A percentile compares a stretch with the other conserved stretches of the same genome.
Evolutionary conservation across 2,329 filamentous ascomycete species (phyloP).

Genomic region (Venturia carpophila): DNA sequence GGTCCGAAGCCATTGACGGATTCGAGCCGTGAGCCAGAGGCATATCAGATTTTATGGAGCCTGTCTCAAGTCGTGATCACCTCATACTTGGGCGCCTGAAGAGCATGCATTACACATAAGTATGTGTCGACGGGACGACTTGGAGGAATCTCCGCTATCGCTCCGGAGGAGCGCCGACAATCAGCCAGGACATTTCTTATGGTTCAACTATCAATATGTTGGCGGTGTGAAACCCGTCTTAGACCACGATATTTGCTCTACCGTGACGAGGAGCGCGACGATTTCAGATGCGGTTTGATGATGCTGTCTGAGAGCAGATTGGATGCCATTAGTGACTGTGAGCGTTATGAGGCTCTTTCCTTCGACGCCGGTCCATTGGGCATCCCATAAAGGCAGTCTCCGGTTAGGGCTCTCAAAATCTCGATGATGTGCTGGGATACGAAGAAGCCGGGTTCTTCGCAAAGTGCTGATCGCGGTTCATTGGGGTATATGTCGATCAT

Average conservation of each 20-base stretch:
- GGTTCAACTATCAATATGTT: neutral
- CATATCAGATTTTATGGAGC: too few relatives aligned
- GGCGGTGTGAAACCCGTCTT: neutral
- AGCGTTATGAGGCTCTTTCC: neutral
- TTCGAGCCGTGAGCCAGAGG: too few relatives aligned
- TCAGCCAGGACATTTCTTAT: neutral
- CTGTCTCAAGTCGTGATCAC: too few relatives aligned
- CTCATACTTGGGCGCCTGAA: too few relatives aligned
- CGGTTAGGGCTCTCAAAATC: neutral
- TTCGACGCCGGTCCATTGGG: neutral
- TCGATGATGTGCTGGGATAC: neutral
- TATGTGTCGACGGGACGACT: neutral
- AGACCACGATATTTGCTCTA: neutral
- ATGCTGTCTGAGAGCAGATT: neutral
- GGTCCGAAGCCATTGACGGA: too few relatives aligned
- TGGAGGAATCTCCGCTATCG: neutral
- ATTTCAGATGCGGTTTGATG: neutral
- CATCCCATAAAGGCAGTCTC: neutral
- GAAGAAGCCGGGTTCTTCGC: neutral
- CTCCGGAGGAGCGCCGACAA: neutral
- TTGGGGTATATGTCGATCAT: slow-evolving; percentile 11
- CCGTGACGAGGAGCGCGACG: neutral
- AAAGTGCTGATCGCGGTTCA: slow-evolving; percentile 7
- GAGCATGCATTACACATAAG: too few relatives aligned
- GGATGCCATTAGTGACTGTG: neutral